phyloP scores from a whole-genome alignment of 2,329 filamentous ascomycete species.

The Phaeosphaeria sp. region DNA sequence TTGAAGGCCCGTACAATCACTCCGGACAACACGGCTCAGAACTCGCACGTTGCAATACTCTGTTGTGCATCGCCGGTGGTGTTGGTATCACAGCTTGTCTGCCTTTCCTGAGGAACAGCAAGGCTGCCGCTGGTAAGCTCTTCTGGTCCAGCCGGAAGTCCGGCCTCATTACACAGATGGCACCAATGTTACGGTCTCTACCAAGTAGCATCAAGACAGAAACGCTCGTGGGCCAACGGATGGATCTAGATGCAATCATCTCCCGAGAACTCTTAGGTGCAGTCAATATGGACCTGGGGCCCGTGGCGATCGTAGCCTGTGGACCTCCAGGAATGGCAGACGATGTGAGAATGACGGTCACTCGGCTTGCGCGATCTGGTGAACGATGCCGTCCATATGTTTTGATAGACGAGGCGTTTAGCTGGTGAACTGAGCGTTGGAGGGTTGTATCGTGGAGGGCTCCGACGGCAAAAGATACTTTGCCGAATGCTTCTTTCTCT shows the following conservation, averaged over 20 bases:
- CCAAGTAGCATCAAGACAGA: constrained; percentile 29
- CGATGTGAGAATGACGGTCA: constrained; percentile 46
- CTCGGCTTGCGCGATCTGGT: neutral
- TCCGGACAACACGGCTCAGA: constrained; percentile 2
- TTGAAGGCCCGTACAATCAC: constrained; percentile 6
- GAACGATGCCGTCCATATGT: constrained; percentile 2
- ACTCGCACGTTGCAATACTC: constrained; percentile 38
- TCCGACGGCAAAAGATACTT: too few relatives aligned
- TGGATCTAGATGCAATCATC: constrained; percentile 43
- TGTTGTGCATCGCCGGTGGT: constrained; percentile 57
- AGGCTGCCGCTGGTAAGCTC: constrained; percentile 5
- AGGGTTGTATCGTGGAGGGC: too few relatives aligned
- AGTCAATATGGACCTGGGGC: constrained; percentile 26
- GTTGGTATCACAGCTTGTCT: constrained; percentile 58
- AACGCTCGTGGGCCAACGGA: constrained; percentile 38
- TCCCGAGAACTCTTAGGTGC: neutral
- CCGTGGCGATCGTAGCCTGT: constrained; percentile 50
- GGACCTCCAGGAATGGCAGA: constrained; percentile 54
- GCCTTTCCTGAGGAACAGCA: constrained; percentile 31
- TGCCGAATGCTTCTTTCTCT: too few relatives aligned
- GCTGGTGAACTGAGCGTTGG: neutral
- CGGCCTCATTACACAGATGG: constrained; percentile 3
- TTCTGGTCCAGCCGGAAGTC: constrained; percentile 11
- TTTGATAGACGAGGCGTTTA: constrained; percentile 7
- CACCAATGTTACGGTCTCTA: constrained; percentile 40